A percentile compares a stretch with the other conserved stretches of the same genome.
phyloP scores from a whole-genome alignment of 1,284 basidiomycete species.

The Kwoniella shivajii region DNA sequence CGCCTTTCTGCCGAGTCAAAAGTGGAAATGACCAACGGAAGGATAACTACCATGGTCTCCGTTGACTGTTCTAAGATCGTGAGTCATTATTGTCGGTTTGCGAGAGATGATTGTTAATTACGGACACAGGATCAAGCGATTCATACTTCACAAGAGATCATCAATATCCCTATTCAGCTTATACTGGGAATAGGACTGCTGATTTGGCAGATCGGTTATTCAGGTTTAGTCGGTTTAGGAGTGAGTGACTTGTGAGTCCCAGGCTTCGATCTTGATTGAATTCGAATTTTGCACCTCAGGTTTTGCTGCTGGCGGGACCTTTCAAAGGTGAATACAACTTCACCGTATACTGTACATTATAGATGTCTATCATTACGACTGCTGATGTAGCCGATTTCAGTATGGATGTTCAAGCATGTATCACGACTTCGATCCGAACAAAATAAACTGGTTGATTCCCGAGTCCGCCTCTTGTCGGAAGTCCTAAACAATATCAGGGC shows the following conservation, averaged over 20 bases:
- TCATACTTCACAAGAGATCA: constrained; percentile 53
- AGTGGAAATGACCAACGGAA: constrained; percentile 20
- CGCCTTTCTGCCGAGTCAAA: constrained; percentile 23
- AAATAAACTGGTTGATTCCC: constrained; percentile 70
- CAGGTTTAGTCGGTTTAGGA: constrained; percentile 33
- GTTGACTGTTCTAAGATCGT: constrained; percentile 62
- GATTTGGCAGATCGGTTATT: constrained; percentile 56
- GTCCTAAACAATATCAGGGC: constrained; percentile 52
- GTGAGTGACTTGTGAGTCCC: constrained; percentile 1
- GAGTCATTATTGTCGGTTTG: constrained; percentile 47
- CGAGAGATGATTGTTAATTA: neutral
- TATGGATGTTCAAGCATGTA: constrained; percentile 64
- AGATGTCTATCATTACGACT: neutral
- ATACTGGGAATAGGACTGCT: constrained; percentile 67
- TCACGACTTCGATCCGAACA: constrained; percentile 66
- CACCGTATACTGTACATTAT: too few relatives aligned
- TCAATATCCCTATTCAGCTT: constrained; percentile 58
- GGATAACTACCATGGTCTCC: constrained; percentile 70
- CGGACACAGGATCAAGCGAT: constrained; percentile 11
- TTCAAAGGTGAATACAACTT: constrained; percentile 16
- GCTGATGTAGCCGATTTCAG: neutral
- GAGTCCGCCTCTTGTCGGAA: constrained; percentile 43
- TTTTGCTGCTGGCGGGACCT: constrained; percentile 1
- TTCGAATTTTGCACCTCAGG: constrained; percentile 3
- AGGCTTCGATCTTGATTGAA: neutral